phyloP scores from a whole-genome alignment of 306 rosid species.

The Myrica gale region DNA sequence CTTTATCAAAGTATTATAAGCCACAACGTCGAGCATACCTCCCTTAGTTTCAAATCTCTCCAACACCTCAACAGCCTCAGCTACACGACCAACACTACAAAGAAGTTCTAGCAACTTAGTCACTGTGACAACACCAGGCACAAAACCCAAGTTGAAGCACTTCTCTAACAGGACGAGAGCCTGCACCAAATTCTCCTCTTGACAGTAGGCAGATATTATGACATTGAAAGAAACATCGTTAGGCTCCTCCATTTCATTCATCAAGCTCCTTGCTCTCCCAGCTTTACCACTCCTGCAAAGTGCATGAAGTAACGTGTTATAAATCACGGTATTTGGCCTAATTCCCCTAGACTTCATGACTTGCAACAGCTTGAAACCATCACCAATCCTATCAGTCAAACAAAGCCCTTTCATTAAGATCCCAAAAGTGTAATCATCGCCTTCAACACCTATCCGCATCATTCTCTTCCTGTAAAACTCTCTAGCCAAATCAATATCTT shows the following conservation, averaged over 20 bases:
- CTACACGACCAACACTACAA: conserved; percentile 52
- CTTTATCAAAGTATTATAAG: conserved; percentile 69
- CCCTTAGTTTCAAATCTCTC: conserved; percentile 65
- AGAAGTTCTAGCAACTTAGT: conserved; percentile 66
- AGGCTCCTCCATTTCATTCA: conserved; percentile 59
- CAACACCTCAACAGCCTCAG: conserved; percentile 60
- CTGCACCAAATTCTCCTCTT: conserved; percentile 64
- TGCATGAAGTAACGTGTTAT: conserved; percentile 71
- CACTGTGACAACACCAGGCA: conserved; percentile 55
- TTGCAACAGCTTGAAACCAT: conserved; percentile 78
- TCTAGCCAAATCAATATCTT: conserved; percentile 72
- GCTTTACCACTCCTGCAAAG: conserved; percentile 73
- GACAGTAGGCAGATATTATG: conserved; percentile 60
- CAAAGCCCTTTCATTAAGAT: conserved; percentile 79
- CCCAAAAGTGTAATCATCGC: conserved; percentile 65
- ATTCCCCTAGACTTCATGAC: conserved; percentile 55
- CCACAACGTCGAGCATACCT: conserved; percentile 55
- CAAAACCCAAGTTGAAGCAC: conserved; percentile 55
- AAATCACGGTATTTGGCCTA: conserved; percentile 54
- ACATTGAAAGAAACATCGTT: conserved; percentile 66
- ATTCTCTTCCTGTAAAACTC: conserved; percentile 68
- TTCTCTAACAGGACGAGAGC: conserved; percentile 66
- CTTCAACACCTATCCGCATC: conserved; percentile 57
- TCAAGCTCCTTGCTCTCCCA: conserved; percentile 81
- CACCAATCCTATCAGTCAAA: conserved; percentile 62